Conservation (phyloP, 2,329 filamentous ascomycete species). For the Cladophialophora yegresii region DNA sequence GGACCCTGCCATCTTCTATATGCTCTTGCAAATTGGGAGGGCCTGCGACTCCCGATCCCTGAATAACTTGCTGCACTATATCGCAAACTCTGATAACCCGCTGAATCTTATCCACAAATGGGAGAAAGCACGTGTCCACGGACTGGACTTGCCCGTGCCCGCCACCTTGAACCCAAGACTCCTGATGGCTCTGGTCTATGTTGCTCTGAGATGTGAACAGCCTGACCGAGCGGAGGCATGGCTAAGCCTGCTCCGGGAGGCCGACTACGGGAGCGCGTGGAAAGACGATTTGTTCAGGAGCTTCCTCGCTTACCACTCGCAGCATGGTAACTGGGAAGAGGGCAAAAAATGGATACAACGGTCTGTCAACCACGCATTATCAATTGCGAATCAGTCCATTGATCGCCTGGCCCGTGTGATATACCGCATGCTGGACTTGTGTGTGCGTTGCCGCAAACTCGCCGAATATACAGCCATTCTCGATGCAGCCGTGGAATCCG, state of each 20-base stretch:
- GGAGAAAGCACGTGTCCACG: slow-evolving; percentile 27
- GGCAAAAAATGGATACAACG: slow-evolving; percentile 31
- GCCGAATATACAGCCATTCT: slow-evolving; percentile 32
- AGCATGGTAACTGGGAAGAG: slow-evolving; percentile 29
- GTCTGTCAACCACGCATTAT: slow-evolving; percentile 25
- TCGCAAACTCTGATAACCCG: slow-evolving; percentile 17
- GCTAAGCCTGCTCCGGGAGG: slow-evolving; percentile 25
- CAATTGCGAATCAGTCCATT: slow-evolving; percentile 22
- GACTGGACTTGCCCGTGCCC: slow-evolving; percentile 31
- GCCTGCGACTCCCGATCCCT: slow-evolving; percentile 26
- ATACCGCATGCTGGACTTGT: slow-evolving; percentile 34
- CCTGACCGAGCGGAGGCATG: slow-evolving; percentile 35
- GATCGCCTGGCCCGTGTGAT: slow-evolving; percentile 27
- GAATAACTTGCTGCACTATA: slow-evolving; percentile 25
- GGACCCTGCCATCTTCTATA: slow-evolving; percentile 25
- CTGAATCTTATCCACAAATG: slow-evolving; percentile 26
- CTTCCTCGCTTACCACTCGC: slow-evolving; percentile 32
- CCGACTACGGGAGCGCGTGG: slow-evolving; percentile 19
- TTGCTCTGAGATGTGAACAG: slow-evolving; percentile 30
- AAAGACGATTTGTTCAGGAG: slow-evolving; percentile 29
- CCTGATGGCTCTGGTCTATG: slow-evolving; percentile 27
- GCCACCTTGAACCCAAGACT: slow-evolving; percentile 22
- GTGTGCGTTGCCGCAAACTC: slow-evolving; percentile 31
- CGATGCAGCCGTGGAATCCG: slow-evolving; percentile 27
- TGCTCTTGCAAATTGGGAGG: slow-evolving; percentile 26